A percentile compares a stretch with the other conserved stretches of the same genome.
These are phyloP conservation scores for Fusarium avenaceum DNA, from an alignment of 2,329 filamentous ascomycete species.

Conservation along the genomic window DNA sequence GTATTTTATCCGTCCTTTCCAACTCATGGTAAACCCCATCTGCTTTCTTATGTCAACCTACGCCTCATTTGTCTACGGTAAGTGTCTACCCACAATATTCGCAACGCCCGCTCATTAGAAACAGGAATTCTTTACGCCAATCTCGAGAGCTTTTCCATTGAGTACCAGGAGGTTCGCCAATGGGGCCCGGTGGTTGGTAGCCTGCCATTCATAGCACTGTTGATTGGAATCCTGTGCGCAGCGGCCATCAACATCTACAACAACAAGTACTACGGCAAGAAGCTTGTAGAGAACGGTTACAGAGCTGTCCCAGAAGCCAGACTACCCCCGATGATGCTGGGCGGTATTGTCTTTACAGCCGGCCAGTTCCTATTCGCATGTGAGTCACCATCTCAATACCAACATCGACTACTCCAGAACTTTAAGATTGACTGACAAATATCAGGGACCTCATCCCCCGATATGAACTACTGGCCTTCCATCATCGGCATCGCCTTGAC, in stretches of 20 bases:
- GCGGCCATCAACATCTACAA: not conserved
- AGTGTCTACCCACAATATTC: not conserved
- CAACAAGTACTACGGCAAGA: conserved; percentile 6
- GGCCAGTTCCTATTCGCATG: conserved; percentile 9
- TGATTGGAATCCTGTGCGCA: not conserved
- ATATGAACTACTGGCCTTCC: not conserved
- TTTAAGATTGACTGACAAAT: not conserved
- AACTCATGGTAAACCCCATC: conserved; percentile 1
- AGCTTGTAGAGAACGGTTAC: not conserved
- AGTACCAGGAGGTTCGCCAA: not conserved
- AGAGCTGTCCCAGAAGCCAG: not conserved
- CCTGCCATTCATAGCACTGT: not conserved
- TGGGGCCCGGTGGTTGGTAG: not conserved
- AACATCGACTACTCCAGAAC: fast-evolving
- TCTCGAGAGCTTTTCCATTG: conserved; percentile 5
- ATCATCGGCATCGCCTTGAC: conserved; percentile 1
- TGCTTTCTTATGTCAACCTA: not conserved
- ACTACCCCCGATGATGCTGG: conserved; percentile 4
- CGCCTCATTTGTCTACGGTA: conserved; percentile 5
- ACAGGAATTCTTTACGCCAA: not conserved
- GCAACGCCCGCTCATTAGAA: not conserved
- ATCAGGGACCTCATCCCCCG: not conserved
- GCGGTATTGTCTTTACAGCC: not conserved
- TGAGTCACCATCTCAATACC: not conserved
- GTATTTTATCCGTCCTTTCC: conserved; percentile 2